phyloP scores from a whole-genome alignment of 2,329 filamentous ascomycete species.

The Fusarium staphyleae region DNA sequence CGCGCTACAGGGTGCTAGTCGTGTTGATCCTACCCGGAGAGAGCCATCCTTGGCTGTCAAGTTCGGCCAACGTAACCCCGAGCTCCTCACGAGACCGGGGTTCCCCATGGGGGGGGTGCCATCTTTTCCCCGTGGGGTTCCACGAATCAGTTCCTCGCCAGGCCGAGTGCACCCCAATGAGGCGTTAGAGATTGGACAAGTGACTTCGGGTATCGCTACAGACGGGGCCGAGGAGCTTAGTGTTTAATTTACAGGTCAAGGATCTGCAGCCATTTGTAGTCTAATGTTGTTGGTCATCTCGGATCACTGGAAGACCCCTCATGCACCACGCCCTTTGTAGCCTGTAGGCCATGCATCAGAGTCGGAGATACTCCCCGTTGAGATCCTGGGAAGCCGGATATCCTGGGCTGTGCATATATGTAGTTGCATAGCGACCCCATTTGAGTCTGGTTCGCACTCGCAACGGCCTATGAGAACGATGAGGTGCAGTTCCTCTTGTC shows the following conservation, averaged over 20 bases:
- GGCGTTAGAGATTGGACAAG: too few relatives aligned
- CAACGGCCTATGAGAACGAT: too few relatives aligned
- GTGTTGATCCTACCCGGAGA: neutral
- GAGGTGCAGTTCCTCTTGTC: too few relatives aligned
- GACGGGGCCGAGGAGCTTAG: too few relatives aligned
- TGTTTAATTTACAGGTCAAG: too few relatives aligned
- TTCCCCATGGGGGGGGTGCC: neutral
- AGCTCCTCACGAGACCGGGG: neutral
- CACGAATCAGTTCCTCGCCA: conserved; percentile 21
- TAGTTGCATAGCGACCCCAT: neutral
- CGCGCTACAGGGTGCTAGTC: conserved; percentile 19
- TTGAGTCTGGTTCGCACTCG: too few relatives aligned
- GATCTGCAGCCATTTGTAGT: too few relatives aligned
- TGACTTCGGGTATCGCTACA: too few relatives aligned
- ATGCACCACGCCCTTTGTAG: neutral
- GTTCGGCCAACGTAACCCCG: neutral
- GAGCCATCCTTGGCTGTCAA: neutral
- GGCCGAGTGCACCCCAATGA: neutral
- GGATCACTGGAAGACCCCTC: neutral
- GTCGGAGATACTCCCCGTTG: neutral
- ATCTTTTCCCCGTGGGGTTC: conserved; percentile 26
- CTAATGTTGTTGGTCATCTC: neutral
- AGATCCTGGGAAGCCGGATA: neutral
- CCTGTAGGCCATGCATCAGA: neutral
- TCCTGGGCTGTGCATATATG: too few relatives aligned